Base-by-base conservation (phyloP, 1,284 basidiomycete genomes). In the Cutaneotrichosporon cavernicola region DNA sequence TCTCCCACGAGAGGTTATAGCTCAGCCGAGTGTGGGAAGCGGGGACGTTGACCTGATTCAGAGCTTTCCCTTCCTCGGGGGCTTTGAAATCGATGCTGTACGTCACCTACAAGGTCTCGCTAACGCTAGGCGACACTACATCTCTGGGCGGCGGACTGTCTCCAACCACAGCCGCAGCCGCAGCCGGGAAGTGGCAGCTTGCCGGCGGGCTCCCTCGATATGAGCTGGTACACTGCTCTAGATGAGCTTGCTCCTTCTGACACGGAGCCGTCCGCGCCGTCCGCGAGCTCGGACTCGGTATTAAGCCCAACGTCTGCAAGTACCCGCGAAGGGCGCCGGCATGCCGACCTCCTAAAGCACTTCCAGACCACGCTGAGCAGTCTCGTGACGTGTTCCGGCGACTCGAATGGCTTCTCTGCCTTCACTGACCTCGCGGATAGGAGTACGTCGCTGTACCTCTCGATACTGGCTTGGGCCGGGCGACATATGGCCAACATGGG, bases 341-440 rank as follows among this genome's bases (percentile, higher is more conserved):
- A 53, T 11, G 51, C 51, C 18, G 51, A 53, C 16, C 51, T 53
- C 18, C 51, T 53, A 16, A 14, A 34, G 31, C 51, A 53, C 30
- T 53, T 53, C 51, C 51, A 53, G 31, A 34, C 30, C 31, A 34
- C 51, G 51, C 51, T 53, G 26, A 53, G 51, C 51, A 30, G 51
- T 31, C 51, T 53, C 31, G 51, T 53, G 16, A 53, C 51, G 18
- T 34, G 31, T 30, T 53, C 51, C 8, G 51, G 51, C 18, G 51
- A 53, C 14, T 16, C 51, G 31, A 30, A 30, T 31, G 51, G 51
- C 31, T 53, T 53, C 51, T 53, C 51, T 4, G 51, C 51, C 14
- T 53, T 53, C 30, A 53, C 51, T 5, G 51, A 53, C 30, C 51
- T 53, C 30, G 51, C 51, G 18, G 51, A 53, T 31, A 30, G 51